Evolutionary conservation across 345 rosid species (phyloP).

Genomic region (Mangifera indica): DNA sequence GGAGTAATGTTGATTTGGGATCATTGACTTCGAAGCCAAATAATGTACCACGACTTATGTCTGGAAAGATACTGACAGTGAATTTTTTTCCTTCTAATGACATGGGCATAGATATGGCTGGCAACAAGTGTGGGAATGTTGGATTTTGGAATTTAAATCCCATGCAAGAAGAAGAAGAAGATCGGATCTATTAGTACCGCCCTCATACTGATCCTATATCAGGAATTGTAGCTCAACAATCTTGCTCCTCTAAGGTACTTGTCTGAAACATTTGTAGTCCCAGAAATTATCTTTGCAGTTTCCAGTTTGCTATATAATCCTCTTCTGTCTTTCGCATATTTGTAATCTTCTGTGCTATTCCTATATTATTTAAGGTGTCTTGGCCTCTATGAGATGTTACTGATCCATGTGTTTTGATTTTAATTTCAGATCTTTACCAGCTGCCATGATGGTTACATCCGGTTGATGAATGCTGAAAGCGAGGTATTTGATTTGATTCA

Average conservation of each 20-base stretch:
- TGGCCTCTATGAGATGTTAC: too few relatives aligned
- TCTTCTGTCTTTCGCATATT: too few relatives aligned
- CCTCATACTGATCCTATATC: constrained; percentile 61
- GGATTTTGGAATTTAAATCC: constrained; percentile 74
- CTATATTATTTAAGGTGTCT: too few relatives aligned
- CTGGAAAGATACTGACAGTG: constrained; percentile 52
- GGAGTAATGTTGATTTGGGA: constrained; percentile 34
- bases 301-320: too few relatives aligned
- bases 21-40: constrained; percentile 48
- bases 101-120: constrained; percentile 65
- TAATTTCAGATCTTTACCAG: constrained; percentile 57
- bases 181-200: constrained; percentile 53
- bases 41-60: constrained; percentile 63
- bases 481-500: constrained; percentile 63
- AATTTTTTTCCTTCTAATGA: constrained; percentile 57
- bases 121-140: constrained; percentile 62
- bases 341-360: too few relatives aligned
- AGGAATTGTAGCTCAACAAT: constrained; percentile 57
- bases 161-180: constrained; percentile 38
- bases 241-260: constrained; percentile 59
- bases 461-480: constrained; percentile 78
- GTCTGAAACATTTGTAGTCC: neutral
- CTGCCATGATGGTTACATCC: constrained; percentile 68
- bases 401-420: constrained; percentile 2
- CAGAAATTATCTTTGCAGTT: too few relatives aligned